These are phyloP conservation scores for Paraphoma chrysanthemicola DNA, from an alignment of 2,329 filamentous ascomycete genomes.

Conservation along the genomic window DNA sequence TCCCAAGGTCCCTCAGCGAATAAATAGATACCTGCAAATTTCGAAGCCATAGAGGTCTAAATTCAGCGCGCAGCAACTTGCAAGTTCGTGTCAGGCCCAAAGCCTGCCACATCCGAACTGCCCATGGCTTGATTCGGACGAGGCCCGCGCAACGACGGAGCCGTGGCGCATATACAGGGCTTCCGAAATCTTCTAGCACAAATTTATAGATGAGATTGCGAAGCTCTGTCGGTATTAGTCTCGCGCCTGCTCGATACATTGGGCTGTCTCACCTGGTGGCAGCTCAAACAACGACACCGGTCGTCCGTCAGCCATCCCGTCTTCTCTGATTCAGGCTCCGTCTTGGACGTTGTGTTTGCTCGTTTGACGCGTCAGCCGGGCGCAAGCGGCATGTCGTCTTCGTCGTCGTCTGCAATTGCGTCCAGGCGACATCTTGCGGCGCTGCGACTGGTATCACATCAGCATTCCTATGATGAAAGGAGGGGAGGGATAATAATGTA, in stretches of 20 bases:
- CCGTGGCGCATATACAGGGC: background rate
- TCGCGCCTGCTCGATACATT: background rate
- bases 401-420: background rate
- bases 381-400: background rate
- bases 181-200: background rate
- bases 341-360: background rate
- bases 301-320: background rate
- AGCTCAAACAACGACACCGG: background rate
- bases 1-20: background rate
- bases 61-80: constrained; percentile 12
- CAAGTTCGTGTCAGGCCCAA: constrained; percentile 8
- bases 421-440: background rate
- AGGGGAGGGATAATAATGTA: too few relatives aligned
- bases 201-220: background rate
- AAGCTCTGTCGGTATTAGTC: background rate
- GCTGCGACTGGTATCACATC: background rate
- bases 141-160: background rate
- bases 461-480: too few relatives aligned
- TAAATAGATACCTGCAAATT: background rate
- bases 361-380: background rate
- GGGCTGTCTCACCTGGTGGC: background rate
- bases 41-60: constrained; percentile 11
- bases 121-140: background rate
- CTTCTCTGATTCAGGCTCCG: too few relatives aligned
- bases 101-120: background rate